Evolutionary conservation across 108 stramenopile genomes (phyloP), one percentile per base, ranked within the genome.

Genomic region (Discostella pseudostelligera): DNA sequence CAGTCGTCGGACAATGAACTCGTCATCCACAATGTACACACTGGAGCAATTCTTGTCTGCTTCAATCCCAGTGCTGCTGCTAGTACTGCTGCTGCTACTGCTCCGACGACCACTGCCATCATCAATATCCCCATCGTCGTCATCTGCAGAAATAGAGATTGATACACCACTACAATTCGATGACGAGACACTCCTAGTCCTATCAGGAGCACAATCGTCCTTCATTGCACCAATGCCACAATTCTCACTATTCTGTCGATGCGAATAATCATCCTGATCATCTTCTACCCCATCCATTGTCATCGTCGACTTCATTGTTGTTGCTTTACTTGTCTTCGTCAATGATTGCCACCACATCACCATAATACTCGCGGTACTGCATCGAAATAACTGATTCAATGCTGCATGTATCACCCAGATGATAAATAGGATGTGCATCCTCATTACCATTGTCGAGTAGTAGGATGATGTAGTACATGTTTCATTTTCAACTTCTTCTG

Each of bases 371-470:
- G 81, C 77, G 24, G 81, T 82, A 56, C 81, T 82, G 44, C 81
- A 82, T 39, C 78, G 68, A 49, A 82, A 75, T 0, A 74, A 56
- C 22, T 82, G 81, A 75, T 82, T 82, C 61, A 75, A 32, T n/a
- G 74, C 69, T 1, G 81, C 81, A 70, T 82, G 81, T n/a, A 74
- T 13, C 28, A 79, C 72, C 81, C 81, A 82, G 24, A 82, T 22
- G 12, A 43, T 43, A 62, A 79, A 82, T 43, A 79, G 43, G 13
- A 51, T 26, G 39, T 70, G 72, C 54, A 82, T 63, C 22, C 6
- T 25, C 50, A 19, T 3, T 50, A 50, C 62, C 62, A 50, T 26
- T 45, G 1, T 17, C 17, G 17, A 43, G 42, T 16, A 43, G n/a
- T 43, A 43, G 32, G 32, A 32, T 32, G 32, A 32, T 4, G 32